These are phyloP conservation scores for Nematocida parisii DNA, from an alignment of 371 early-diverging fungal genomes.

Conservation along the genomic window DNA sequence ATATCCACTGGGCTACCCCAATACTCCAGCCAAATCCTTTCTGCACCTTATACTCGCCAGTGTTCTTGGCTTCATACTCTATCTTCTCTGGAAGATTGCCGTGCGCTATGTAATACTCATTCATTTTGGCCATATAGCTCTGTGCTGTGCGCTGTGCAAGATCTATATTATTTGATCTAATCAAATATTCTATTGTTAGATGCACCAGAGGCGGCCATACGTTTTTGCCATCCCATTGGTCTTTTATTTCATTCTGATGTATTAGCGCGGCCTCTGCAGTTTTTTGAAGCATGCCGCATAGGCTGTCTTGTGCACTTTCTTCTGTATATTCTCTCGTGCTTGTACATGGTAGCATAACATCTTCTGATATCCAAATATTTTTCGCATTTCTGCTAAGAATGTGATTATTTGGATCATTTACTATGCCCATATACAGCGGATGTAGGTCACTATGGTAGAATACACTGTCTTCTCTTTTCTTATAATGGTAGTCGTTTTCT, in stretches of 20 bases:
- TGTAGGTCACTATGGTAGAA: slow-evolving; percentile 53
- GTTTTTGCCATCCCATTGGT: slow-evolving; percentile 69
- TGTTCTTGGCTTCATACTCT: slow-evolving; percentile 68
- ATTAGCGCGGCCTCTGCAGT: not conserved
- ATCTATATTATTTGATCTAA: slow-evolving; percentile 22
- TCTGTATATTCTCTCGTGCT: not conserved
- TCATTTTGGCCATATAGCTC: not conserved
- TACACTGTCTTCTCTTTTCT: slow-evolving; percentile 19
- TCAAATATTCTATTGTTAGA: slow-evolving; percentile 36
- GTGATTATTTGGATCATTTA: slow-evolving; percentile 14
- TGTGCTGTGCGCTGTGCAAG: not conserved
- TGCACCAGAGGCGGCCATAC: slow-evolving; percentile 52
- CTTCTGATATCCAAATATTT: slow-evolving; percentile 3
- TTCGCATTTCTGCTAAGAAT: slow-evolving; percentile 1
- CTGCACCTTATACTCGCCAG: slow-evolving; percentile 81
- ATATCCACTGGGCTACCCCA: slow-evolving; percentile 72
- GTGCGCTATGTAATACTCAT: not conserved
- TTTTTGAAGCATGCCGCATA: too few species aligned
- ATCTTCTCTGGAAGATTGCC: slow-evolving; percentile 39
- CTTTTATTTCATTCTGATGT: slow-evolving; percentile 74
- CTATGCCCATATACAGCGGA: slow-evolving; percentile 50
- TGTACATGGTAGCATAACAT: slow-evolving; percentile 22
- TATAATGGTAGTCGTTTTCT: not conserved
- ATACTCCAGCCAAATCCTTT: slow-evolving; percentile 89
- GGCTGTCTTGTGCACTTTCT: too few species aligned